Evolutionary conservation across 2,329 filamentous ascomycete species (phyloP).

Genomic region (Rhytidhysteron rufulum): DNA sequence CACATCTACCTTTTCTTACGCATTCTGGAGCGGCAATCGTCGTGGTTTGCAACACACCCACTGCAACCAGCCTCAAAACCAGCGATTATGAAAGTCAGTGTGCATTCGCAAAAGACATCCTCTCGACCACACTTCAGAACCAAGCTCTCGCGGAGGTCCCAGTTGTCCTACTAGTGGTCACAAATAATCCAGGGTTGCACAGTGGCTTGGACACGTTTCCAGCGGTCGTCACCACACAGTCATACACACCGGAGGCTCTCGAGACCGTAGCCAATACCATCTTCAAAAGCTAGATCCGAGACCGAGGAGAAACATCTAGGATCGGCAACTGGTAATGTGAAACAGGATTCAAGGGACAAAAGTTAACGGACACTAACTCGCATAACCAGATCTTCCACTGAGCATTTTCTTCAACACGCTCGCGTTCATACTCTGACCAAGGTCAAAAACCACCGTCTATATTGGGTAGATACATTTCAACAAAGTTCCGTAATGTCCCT

Average conservation of each 20-base stretch:
- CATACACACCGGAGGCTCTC: not conserved
- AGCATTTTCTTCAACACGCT: too few species aligned
- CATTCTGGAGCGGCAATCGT: constrained; percentile 59
- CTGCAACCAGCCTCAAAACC: constrained; percentile 17
- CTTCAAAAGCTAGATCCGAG: not conserved
- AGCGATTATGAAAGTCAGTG: constrained; percentile 27
- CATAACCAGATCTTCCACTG: too few species aligned
- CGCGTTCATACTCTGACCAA: too few species aligned
- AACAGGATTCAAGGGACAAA: too few species aligned
- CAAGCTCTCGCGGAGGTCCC: constrained; percentile 13
- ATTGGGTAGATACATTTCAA: too few species aligned
- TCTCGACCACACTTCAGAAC: not conserved
- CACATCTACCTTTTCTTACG: constrained; percentile 61
- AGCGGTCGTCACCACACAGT: not conserved
- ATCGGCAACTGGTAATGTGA: too few species aligned
- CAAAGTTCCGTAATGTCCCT: too few species aligned
- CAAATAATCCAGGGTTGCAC: constrained; percentile 6
- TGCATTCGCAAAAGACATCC: constrained; percentile 23
- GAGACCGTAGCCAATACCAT: not conserved
- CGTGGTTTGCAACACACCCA: constrained; percentile 41
- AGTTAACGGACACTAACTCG: too few species aligned
- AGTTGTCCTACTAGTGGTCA: constrained; percentile 23
- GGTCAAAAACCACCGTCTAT: too few species aligned
- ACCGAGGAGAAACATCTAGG: too few species aligned
- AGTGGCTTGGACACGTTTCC: constrained; percentile 5